Conservation (phyloP, 306 rosid genomes). For the Castanopsis chinensis region DNA sequence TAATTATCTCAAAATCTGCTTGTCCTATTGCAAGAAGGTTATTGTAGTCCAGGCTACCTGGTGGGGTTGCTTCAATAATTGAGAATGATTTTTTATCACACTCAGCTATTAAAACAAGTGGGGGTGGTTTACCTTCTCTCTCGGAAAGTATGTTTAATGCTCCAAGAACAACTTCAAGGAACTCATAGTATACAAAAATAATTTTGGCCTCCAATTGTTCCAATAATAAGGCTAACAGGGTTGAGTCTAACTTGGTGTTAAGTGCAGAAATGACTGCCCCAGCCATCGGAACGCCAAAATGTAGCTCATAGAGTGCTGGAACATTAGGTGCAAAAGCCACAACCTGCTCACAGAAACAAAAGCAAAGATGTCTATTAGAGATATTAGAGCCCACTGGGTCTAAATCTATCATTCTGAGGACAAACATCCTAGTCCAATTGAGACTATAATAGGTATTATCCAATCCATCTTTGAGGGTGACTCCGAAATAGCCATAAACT, state of each 20-base stretch:
- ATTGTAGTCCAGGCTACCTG: slow-evolving; percentile 36
- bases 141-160: slow-evolving; percentile 35
- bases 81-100: slow-evolving; percentile 17
- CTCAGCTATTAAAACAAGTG: slow-evolving; percentile 47
- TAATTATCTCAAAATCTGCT: slow-evolving; percentile 31
- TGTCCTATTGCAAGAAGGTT: slow-evolving; percentile 32
- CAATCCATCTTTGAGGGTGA: no score
- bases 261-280: slow-evolving; percentile 75
- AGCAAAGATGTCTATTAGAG: neutral
- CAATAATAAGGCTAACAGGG: slow-evolving; percentile 46
- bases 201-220: slow-evolving; percentile 58
- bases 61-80: slow-evolving; percentile 26
- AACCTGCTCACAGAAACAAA: slow-evolving; percentile 45
- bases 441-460: no score
- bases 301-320: slow-evolving; percentile 81
- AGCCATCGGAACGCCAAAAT: slow-evolving; percentile 79
- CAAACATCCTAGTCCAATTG: no score
- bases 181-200: slow-evolving; percentile 57
- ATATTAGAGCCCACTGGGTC: no score
- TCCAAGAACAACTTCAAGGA: slow-evolving; percentile 40
- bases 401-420: no score
- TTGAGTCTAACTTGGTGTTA: slow-evolving; percentile 50
- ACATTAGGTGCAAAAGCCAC: slow-evolving; percentile 72
- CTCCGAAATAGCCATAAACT: no score
- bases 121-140: slow-evolving; percentile 45